Evolutionary conservation across 495 filamentous ascomycete genomes (phyloP), one percentile per base, ranked within the genome.

Genomic region (Trichoderma asperelloides): DNA sequence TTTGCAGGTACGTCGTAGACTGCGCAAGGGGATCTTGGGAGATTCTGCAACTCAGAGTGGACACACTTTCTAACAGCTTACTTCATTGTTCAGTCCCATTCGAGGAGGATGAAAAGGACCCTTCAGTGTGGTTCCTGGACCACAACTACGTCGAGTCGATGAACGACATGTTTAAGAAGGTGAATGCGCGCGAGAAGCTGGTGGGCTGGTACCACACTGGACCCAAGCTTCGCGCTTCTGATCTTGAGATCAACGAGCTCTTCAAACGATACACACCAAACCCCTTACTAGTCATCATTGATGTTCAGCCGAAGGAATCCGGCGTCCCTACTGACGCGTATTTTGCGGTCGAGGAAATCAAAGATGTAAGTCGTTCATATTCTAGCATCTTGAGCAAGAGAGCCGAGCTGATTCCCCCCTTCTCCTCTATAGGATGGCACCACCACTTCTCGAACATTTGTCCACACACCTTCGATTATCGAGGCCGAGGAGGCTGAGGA

Each of bases 141-240:
- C 95, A 98, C 85, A 98, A 98, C 84, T 98, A 97, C 74, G 90
- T 98, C 77, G 96, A 98, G 79, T 91, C 89, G 70, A 98, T 98
- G 95, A 95, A 93, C 84, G 95, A 98, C 79, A 98, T 98, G 95
- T 98, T 98, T 84, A 98, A 98, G 85, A 98, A 98, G 80, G 93
- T 98, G 82, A 98, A 98, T 83, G 95, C 95, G 67, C 84, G 92
- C 66, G 95, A 98, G 81, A 98, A 98, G 87, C 85, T 98, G 74
- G 93, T 98, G 82, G 95, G 95, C 78, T 98, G 95, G 95, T 98
- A 98, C 79, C 95, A 98, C 78, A 96, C 96, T 11, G 95, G 95
- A 63, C 95, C 95, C 27, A 98, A 98, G 82, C 83, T 98, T 72
- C 88, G 95, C 70, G 96, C 93, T 66, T 96, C 93, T 49, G 95